Conservation (phyloP, 257 asterid genomes). For the Leonotis leonurus region DNA sequence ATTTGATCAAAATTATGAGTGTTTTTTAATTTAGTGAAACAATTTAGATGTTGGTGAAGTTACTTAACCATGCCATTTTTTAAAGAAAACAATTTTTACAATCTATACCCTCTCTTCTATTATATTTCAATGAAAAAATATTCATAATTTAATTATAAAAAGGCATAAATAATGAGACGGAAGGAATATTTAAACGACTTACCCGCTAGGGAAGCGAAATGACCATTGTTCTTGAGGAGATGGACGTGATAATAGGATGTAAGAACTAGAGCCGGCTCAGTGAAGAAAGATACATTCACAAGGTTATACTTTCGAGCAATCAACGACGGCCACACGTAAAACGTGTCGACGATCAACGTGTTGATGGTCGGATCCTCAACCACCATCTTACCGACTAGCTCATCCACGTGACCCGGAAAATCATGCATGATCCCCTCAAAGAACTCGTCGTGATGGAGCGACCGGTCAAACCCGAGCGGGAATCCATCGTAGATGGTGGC, state of each 20-base stretch:
- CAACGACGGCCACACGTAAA: slow-evolving; percentile 32
- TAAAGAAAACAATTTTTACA: too few relatives aligned
- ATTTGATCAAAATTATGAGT: too few relatives aligned
- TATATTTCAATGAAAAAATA: too few relatives aligned
- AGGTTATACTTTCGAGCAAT: slow-evolving; percentile 37
- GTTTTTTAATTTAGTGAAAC: too few relatives aligned
- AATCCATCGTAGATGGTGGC: slow-evolving; percentile 33
- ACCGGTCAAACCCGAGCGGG: slow-evolving; percentile 31
- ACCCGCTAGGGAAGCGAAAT: slow-evolving; percentile 26
- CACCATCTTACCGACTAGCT: slow-evolving; percentile 23
- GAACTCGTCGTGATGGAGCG: slow-evolving; percentile 27
- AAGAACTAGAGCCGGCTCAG: slow-evolving; percentile 44
- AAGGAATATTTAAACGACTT: background rate
- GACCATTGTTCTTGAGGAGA: slow-evolving; percentile 32
- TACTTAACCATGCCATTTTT: background rate
- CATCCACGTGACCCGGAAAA: slow-evolving; percentile 26
- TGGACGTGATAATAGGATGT: slow-evolving; percentile 35
- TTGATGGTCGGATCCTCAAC: slow-evolving; percentile 20
- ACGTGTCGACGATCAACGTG: slow-evolving; percentile 41
- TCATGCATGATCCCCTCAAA: slow-evolving; percentile 18
- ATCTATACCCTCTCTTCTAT: too few relatives aligned
- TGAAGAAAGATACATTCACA: slow-evolving; percentile 40
- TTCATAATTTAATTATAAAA: too few relatives aligned
- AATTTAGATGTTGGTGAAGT: too few relatives aligned
- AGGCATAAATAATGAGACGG: too few relatives aligned